Base-by-base conservation (phyloP, 352 stramenopile genomes). In the Phytopythium oedochilum region DNA sequence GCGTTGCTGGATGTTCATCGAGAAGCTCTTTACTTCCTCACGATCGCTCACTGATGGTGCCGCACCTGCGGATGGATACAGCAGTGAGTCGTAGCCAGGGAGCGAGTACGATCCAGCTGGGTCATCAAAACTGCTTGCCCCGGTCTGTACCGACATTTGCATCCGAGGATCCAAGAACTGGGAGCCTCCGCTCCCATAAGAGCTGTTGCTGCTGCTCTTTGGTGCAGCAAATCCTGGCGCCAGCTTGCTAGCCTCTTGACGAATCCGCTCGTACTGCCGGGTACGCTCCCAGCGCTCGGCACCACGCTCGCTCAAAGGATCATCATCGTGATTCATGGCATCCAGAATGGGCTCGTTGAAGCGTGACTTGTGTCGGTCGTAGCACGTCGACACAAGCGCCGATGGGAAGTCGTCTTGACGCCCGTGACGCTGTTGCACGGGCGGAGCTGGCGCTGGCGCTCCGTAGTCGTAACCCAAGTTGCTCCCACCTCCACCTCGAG, bases 1-100 rank as follows among this genome's bases (percentile, higher is more conserved):
- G 15, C 81, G 75, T 62, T 99, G 93, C 18, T 88, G 78, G 31
- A 98, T 69, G 34, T 94, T 94, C 42, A 98, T 72, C 22, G 75
- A 78, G 52, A 92, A 95, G 11, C 68, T 70, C 51, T 85, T 86
- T 1, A 89, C 67, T 49, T 88, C 85, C 64, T 89, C 78, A 51
- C 78, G 73, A 39, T 87, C 73, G 29, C 60, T 60, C 23, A 67
- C 49, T 29, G 57, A 51, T 36, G 57, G 25, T 6, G 32, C 12
- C 15, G n/a, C 35, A 0, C 34, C 49, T 20, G 25, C 9, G 3
- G 35, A 32, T 2, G 49, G 49, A n/a, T 55, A 55, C 20, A 55
- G 49, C 18, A 55, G 20, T 6, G 49, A 23, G 17, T 38, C 49
- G 8, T 46, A 55, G 6, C 49, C 49, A 3, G 49, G 35, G 1